Percentiles rank a stretch among this genome's conserved stretches.
Conservation (phyloP, 352 stramenopile genomes). For the Pythium chondricola region DNA sequence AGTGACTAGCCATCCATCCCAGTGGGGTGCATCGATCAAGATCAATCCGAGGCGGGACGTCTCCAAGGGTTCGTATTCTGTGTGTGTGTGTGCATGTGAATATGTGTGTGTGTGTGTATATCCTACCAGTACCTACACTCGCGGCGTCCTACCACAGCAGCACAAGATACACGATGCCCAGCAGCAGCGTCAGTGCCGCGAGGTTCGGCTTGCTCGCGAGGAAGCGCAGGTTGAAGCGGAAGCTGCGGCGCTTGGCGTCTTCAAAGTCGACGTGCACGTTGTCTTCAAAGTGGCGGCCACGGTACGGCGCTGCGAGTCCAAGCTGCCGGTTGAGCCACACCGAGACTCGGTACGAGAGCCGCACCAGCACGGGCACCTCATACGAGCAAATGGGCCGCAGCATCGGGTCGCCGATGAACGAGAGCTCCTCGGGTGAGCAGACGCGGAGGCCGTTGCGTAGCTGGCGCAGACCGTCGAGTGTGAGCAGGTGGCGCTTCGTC, state of each 20-base stretch:
- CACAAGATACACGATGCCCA: conserved; percentile 62
- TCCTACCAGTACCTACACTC: not conserved
- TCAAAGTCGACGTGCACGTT: conserved; percentile 59
- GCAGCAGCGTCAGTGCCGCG: conserved; percentile 42
- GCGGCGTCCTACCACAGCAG: conserved; percentile 43
- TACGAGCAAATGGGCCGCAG: conserved; percentile 79
- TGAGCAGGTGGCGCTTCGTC: conserved; percentile 55
- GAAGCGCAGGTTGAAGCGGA: conserved; percentile 86
- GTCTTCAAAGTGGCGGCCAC: conserved; percentile 62
- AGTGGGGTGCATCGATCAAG: not conserved
- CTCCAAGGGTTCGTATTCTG: too few relatives aligned
- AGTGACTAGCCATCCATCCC: conserved; percentile 26
- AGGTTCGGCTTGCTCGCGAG: conserved; percentile 85
- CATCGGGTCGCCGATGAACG: conserved; percentile 82
- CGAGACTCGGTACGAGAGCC: conserved; percentile 70
- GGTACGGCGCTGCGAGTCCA: conserved; percentile 62
- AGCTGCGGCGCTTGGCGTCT: conserved; percentile 22
- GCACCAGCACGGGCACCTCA: conserved; percentile 72
- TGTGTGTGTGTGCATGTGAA: too few relatives aligned
- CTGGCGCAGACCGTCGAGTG: conserved; percentile 51
- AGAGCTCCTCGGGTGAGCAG: conserved; percentile 55
- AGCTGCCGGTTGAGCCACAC: conserved; percentile 69
- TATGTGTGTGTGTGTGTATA: not conserved
- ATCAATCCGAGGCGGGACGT: not conserved
- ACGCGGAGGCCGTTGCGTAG: conserved; percentile 61